These are phyloP conservation scores for Somion occarium DNA, from an alignment of 1,284 basidiomycete genomes.

Conservation along the genomic window DNA sequence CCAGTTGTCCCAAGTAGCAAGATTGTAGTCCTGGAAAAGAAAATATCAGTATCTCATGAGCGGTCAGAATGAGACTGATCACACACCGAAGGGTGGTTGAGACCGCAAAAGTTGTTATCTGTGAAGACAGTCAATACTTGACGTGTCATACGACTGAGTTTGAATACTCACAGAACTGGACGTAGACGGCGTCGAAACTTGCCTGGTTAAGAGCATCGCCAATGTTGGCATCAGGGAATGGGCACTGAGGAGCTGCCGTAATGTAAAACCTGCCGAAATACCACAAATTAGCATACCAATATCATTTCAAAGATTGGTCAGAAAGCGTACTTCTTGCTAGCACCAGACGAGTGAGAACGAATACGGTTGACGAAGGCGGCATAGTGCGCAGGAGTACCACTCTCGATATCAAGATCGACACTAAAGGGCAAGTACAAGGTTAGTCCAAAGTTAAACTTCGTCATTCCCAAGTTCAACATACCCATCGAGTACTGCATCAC, in stretches of 20 bases:
- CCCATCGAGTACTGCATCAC: constrained; percentile 58
- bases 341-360: constrained; percentile 37
- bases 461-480: constrained; percentile 26
- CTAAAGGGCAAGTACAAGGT: constrained; percentile 24
- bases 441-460: background rate
- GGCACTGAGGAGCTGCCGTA: constrained; percentile 56
- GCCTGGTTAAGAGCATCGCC: constrained; percentile 47
- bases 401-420: constrained; percentile 63
- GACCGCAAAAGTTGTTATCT: constrained; percentile 57
- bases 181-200: constrained; percentile 55
- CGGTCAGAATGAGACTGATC: constrained; percentile 6
- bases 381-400: constrained; percentile 46
- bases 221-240: constrained; percentile 53
- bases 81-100: constrained; percentile 28
- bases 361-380: constrained; percentile 51
- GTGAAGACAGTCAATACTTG: background rate
- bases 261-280: constrained; percentile 46
- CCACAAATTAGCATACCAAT: constrained; percentile 1
- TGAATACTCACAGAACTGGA: constrained; percentile 44
- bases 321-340: constrained; percentile 38
- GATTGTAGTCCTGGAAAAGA: constrained; percentile 37
- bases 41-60: background rate
- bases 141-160: background rate
- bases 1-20: constrained; percentile 53
- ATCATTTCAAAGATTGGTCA: background rate